phyloP scores from a whole-genome alignment of 192 early-diverging fungal species.

The Backusella liffmaniae region DNA sequence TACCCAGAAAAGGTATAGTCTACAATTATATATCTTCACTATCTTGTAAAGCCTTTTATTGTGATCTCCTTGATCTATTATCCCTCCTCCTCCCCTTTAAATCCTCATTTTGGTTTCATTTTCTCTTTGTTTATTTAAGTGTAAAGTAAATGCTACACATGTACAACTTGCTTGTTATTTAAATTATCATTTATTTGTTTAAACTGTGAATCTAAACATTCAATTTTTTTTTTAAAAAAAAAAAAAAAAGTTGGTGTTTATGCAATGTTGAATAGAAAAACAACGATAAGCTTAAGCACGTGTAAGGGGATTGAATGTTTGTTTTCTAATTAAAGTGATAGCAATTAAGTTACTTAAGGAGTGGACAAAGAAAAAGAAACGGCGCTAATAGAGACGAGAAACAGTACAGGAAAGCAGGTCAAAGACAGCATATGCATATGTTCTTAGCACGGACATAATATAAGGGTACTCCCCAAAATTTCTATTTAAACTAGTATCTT shows the following conservation, averaged over 20 bases:
- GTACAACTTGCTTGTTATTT: neutral
- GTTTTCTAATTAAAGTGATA: constrained; percentile 6
- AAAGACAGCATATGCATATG: neutral
- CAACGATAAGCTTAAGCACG: neutral
- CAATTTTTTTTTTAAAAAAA: neutral
- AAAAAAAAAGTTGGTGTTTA: neutral
- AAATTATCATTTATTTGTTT: neutral
- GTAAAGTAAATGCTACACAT: neutral
- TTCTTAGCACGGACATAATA: constrained; percentile 1
- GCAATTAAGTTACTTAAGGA: constrained; percentile 7
- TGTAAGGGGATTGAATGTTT: neutral
- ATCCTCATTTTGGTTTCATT: neutral
- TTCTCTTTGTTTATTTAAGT: neutral
- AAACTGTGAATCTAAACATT: neutral
- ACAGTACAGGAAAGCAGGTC: neutral
- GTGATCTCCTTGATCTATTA: neutral
- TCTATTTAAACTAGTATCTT: neutral
- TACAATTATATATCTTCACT: too few relatives aligned
- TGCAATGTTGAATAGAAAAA: neutral
- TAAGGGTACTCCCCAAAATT: neutral
- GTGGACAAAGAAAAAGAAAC: neutral
- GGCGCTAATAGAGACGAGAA: neutral
- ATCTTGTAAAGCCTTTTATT: neutral
- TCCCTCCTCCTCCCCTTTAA: neutral
- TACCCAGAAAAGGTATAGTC: neutral